Evolutionary conservation across 768 basidiomycete genomes (phyloP).

Genomic region (Suillus alpinus): DNA sequence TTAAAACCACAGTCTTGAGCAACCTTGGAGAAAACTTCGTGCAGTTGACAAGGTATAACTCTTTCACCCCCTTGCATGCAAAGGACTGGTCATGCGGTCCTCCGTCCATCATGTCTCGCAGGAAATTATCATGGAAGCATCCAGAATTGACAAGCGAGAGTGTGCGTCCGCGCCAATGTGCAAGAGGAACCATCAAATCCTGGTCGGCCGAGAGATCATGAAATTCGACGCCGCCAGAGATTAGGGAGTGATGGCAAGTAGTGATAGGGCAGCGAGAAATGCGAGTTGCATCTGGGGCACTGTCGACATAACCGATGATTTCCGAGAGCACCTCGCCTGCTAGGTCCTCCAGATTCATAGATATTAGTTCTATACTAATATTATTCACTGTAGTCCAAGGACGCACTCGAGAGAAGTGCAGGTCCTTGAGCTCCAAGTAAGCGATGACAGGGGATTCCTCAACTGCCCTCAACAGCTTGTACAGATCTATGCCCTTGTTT

Average conservation of each 20-base stretch:
- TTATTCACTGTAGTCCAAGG: neutral
- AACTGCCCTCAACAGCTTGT: neutral
- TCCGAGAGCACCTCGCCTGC: neutral
- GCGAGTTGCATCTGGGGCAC: neutral
- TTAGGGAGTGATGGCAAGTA: neutral
- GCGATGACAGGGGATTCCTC: neutral
- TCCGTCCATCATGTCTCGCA: slow-evolving; percentile 1
- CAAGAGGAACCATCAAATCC: slow-evolving; percentile 3
- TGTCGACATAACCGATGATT: slow-evolving; percentile 2
- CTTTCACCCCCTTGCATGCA: neutral
- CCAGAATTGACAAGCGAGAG: neutral
- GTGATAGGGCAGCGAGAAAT: slow-evolving; percentile 1
- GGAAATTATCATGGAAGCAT: slow-evolving; percentile 4
- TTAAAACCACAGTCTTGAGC: neutral
- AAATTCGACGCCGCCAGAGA: neutral
- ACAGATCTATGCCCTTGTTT: neutral
- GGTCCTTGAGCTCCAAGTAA: neutral
- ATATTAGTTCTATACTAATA: neutral
- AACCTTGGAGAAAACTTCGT: neutral
- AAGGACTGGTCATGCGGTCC: neutral
- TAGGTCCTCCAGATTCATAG: slow-evolving; percentile 1
- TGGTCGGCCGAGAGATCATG: neutral
- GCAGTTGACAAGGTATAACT: neutral
- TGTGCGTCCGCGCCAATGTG: neutral
- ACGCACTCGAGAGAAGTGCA: slow-evolving; percentile 1